Conservation (phyloP, 805 yeast genomes). For the Blastobotrys muscicola region DNA sequence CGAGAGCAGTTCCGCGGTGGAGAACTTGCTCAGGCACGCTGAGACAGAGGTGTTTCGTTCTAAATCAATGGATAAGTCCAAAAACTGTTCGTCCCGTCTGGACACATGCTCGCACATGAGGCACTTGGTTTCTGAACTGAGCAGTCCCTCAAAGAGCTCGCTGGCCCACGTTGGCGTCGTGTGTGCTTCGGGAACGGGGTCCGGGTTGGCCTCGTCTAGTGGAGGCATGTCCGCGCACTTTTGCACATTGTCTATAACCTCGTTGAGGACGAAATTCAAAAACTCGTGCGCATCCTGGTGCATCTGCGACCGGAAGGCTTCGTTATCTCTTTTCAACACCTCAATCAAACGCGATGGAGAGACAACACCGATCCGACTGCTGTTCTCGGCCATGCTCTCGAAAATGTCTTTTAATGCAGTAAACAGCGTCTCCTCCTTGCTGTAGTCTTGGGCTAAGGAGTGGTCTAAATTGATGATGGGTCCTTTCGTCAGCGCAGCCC, state of each 20-base stretch:
- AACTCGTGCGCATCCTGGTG: constrained; percentile 99
- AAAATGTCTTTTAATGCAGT: constrained; percentile 75
- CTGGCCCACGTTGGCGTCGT: constrained; percentile 38
- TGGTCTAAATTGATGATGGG: constrained; percentile 80
- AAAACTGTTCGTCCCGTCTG: constrained; percentile 72
- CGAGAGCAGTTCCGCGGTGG: constrained; percentile 74
- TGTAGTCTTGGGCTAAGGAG: constrained; percentile 44
- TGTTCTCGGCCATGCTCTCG: constrained; percentile 70
- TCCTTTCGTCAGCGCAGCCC: constrained; percentile 67
- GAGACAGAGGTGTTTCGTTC: constrained; percentile 65
- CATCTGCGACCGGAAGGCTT: constrained; percentile 80
- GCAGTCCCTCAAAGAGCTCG: constrained; percentile 69
- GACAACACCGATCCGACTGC: constrained; percentile 66
- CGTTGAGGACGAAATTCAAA: constrained; percentile 76
- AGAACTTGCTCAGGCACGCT: constrained; percentile 72
- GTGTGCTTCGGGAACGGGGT: constrained; percentile 2
- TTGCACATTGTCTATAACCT: constrained; percentile 42
- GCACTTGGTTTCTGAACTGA: constrained; percentile 85
- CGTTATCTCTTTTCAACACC: constrained; percentile 71
- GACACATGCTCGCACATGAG: constrained; percentile 78
- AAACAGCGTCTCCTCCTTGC: constrained; percentile 41
- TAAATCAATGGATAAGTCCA: constrained; percentile 80
- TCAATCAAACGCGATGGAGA: constrained; percentile 70
- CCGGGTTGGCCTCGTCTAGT: constrained; percentile 9
- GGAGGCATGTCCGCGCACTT: not conserved